Conservation (phyloP, 108 stramenopile species). For the Nitzschia sp. region DNA sequence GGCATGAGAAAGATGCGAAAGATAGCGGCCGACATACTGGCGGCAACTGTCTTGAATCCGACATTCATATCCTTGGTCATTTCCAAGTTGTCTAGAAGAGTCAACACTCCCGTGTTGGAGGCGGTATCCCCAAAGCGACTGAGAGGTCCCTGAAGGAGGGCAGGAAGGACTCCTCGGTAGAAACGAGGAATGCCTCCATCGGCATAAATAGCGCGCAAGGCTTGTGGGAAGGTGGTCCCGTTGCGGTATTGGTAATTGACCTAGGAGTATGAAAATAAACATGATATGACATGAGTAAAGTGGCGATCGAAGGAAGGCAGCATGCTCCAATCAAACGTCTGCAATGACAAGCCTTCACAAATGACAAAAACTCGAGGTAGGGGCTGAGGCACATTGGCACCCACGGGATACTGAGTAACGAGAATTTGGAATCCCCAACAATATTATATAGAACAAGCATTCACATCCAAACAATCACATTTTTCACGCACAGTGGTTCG, state of each 20-base stretch:
- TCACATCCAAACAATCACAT: too few species aligned
- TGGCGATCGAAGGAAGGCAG: not conserved
- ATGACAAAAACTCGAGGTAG: too few species aligned
- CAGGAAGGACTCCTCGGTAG: slow-evolving; percentile 93
- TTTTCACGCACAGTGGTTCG: slow-evolving; percentile 70
- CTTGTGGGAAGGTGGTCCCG: slow-evolving; percentile 88
- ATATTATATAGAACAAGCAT: too few species aligned
- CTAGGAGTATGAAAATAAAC: slow-evolving; percentile 26
- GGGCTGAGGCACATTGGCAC: too few species aligned
- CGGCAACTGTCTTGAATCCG: slow-evolving; percentile 86
- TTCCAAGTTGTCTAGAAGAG: slow-evolving; percentile 81
- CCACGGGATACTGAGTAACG: too few species aligned
- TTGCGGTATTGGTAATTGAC: slow-evolving; percentile 99
- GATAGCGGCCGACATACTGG: slow-evolving; percentile 80
- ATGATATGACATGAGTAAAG: slow-evolving; percentile 3
- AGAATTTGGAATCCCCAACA: too few species aligned
- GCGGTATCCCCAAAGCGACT: slow-evolving; percentile 98
- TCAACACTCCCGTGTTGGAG: slow-evolving; percentile 94
- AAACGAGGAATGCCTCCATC: slow-evolving; percentile 97
- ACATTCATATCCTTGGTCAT: slow-evolving; percentile 84
- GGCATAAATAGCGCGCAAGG: slow-evolving; percentile 88
- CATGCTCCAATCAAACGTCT: too few species aligned
- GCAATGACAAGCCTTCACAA: too few species aligned
- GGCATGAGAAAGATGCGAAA: slow-evolving; percentile 98
- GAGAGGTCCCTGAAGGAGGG: slow-evolving; percentile 91